Evolutionary conservation across 2,329 filamentous ascomycete species (phyloP), one percentile per base, ranked within the genome.

Genomic region (Waltergamsia citrina): DNA sequence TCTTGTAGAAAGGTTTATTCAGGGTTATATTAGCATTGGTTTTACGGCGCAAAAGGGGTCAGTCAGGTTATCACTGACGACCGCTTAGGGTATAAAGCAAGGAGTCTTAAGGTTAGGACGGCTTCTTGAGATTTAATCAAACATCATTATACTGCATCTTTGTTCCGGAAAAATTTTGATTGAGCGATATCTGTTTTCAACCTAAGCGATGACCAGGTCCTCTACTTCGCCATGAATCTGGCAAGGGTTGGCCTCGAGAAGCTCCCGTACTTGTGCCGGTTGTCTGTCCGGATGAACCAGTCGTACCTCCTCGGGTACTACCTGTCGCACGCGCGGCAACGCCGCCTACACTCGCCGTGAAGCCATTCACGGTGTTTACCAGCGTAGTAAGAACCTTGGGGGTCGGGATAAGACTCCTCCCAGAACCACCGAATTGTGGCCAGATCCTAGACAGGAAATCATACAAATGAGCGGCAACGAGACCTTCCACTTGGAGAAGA

Each of bases 391-490:
- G 59, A 44, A 87, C 78, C 6, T 56, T 54, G 3, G 92, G 92
- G 0, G 87, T 92, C 11, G 69, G 65, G 23, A 95, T 67, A 32
- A 81, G 69, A 50, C 88, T 94, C 33, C 65, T 68, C 1, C 92
- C 92, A 36, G 15, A 24, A 4, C 85, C 84, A 21, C 87, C 90
- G 51, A 92, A 92, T 36, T 84, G 77, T 5, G 92, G 92, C 68
- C 87, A 96, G 27, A 95, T 70, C 32, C 85, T 74, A 3, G 84
- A 86, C 32, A 95, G 57, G 51, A 96, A 98, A 53, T 96, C 85
- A 58, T 86, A 94, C 15, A 92, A 50, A 54, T 98, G 92, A 5
- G 88, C 88, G 10, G 88, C 85, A 28, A 94, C 43, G 9, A 98
- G 67, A n/a, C 92, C 92, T 22, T 75, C 84, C 5, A 76, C 56